Evolutionary conservation across 768 basidiomycete genomes (phyloP).

Genomic region (Coprinopsis cinerea): DNA sequence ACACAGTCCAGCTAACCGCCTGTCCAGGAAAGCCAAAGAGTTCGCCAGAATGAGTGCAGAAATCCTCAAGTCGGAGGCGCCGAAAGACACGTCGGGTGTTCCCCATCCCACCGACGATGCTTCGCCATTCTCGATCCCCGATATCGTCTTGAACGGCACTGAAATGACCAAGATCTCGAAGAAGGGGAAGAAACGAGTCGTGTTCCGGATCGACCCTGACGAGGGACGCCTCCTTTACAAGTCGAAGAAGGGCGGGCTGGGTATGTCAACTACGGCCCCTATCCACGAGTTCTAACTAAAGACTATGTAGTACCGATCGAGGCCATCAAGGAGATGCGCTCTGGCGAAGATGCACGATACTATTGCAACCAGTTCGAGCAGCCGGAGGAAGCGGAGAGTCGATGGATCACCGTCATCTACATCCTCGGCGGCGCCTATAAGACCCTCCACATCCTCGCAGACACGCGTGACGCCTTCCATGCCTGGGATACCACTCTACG

Average conservation of each 20-base stretch:
- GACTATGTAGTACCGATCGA: constrained; percentile 69
- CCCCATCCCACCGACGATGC: constrained; percentile 1
- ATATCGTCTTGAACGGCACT: constrained; percentile 48
- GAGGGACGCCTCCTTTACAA: constrained; percentile 71
- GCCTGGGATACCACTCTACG: constrained; percentile 59
- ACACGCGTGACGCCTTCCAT: constrained; percentile 39
- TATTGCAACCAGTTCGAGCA: constrained; percentile 68
- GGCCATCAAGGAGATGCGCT: constrained; percentile 80
- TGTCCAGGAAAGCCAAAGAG: constrained; percentile 23
- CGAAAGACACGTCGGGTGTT: constrained; percentile 7
- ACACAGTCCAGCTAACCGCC: constrained; percentile 16
- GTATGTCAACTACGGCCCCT: too few species aligned
- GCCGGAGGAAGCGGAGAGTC: constrained; percentile 52
- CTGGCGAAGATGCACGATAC: constrained; percentile 62
- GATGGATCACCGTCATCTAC: constrained; percentile 87
- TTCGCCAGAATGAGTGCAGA: constrained; percentile 22
- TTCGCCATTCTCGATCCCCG: constrained; percentile 35
- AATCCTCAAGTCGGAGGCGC: constrained; percentile 16
- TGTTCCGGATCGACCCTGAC: constrained; percentile 71
- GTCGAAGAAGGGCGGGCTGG: constrained; percentile 53
- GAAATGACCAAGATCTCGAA: constrained; percentile 79
- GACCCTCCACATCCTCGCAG: constrained; percentile 78
- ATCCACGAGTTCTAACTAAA: not conserved
- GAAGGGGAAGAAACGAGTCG: constrained; percentile 60
- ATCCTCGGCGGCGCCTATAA: constrained; percentile 74